Percentiles rank a stretch among this genome's conserved stretches.
Evolutionary conservation across 2,329 filamentous ascomycete genomes (phyloP).

Genomic region (Nemania serpens): DNA sequence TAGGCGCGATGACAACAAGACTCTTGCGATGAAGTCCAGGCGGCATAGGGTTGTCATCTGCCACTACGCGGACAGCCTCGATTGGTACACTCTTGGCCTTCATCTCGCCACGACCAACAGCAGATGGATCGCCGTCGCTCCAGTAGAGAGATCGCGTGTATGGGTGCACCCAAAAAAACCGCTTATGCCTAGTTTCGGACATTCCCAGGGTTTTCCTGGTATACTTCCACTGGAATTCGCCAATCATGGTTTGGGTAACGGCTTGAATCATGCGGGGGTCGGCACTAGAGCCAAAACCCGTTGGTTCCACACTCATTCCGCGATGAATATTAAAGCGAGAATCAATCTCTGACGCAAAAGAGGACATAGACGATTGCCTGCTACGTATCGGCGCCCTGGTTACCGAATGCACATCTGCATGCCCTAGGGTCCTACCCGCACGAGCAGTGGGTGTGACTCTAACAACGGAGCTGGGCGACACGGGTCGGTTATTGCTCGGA

Average conservation of each 20-base stretch:
- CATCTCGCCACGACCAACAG: constrained; percentile 75
- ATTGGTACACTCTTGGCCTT: constrained; percentile 89
- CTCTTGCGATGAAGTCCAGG: constrained; percentile 95
- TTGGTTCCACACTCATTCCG: constrained; percentile 56
- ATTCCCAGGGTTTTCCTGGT: constrained; percentile 94
- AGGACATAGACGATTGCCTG: constrained; percentile 86
- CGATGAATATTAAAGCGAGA: constrained; percentile 81
- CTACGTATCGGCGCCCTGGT: constrained; percentile 49
- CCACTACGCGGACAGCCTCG: constrained; percentile 87
- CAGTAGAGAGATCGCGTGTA: constrained; percentile 97
- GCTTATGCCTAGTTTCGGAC: constrained; percentile 85
- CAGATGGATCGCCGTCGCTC: constrained; percentile 87
- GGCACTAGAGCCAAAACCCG: constrained; percentile 71
- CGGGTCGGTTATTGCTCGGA: constrained; percentile 55
- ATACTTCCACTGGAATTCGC: constrained; percentile 98
- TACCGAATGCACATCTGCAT: constrained; percentile 54
- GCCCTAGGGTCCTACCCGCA: constrained; percentile 52
- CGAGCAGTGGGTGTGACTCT: constrained; percentile 64
- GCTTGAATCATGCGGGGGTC: constrained; percentile 99
- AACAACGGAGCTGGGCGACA: constrained; percentile 51
- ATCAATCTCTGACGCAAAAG: constrained; percentile 93
- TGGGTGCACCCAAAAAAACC: constrained; percentile 99
- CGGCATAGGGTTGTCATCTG: constrained; percentile 93
- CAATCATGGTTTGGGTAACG: constrained; percentile 99
- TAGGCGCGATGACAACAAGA: constrained; percentile 85